Evolutionary conservation across 2,329 filamentous ascomycete species (phyloP).

Genomic region (Penicillium polonicum): DNA sequence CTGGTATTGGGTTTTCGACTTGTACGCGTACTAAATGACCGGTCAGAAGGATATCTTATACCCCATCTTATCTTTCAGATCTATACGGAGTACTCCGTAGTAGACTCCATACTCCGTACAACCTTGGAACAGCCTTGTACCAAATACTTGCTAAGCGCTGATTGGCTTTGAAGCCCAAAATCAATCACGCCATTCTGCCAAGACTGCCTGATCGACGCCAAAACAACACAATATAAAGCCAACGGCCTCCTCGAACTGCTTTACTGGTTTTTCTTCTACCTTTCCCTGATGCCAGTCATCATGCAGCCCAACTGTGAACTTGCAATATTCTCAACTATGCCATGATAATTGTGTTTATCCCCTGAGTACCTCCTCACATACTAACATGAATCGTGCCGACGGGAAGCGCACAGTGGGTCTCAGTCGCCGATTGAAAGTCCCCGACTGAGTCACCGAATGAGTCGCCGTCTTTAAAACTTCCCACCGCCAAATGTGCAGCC

Average conservation of each 20-base stretch:
- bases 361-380: background rate
- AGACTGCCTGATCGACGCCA: slow-evolving; percentile 24
- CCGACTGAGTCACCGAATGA: background rate
- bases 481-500: background rate
- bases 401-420: slow-evolving; percentile 30
- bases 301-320: background rate
- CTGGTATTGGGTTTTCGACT: background rate
- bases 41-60: background rate
- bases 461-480: background rate
- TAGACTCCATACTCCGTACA: background rate
- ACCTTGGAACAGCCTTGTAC: background rate
- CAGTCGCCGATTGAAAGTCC: slow-evolving; percentile 3
- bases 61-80: background rate
- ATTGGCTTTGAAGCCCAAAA: slow-evolving; percentile 9
- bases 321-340: background rate
- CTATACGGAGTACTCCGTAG: background rate
- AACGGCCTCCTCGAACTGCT: slow-evolving; percentile 19
- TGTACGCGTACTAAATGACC: background rate
- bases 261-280: background rate
- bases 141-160: background rate
- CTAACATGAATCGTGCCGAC: slow-evolving; percentile 22
- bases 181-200: slow-evolving; percentile 39
- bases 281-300: background rate
- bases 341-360: background rate
- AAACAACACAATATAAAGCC: slow-evolving; percentile 29